Percentiles rank a stretch among this genome's conserved stretches.
phyloP scores from a whole-genome alignment of 2,329 filamentous ascomycete genomes.

The Lachnellula suecica region DNA sequence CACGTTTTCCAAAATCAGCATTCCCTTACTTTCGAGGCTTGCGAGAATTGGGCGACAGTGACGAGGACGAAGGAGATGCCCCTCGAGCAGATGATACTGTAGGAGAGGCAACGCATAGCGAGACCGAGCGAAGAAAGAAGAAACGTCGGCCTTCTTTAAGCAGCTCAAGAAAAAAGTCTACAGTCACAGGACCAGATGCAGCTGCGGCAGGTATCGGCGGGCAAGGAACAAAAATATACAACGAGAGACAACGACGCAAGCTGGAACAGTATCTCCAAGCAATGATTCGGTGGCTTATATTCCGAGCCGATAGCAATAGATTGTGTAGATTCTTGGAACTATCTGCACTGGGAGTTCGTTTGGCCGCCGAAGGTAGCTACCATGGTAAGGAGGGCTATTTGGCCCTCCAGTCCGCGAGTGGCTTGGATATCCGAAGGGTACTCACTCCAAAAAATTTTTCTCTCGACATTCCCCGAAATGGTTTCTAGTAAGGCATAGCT shows the following conservation, averaged over 20 bases:
- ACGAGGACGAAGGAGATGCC: conserved; percentile 58
- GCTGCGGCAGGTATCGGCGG: conserved; percentile 37
- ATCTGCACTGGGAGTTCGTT: conserved; percentile 87
- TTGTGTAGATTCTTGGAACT: conserved; percentile 95
- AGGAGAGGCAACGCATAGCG: conserved; percentile 65
- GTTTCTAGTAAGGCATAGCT: conserved; percentile 97
- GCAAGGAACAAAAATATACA: conserved; percentile 49
- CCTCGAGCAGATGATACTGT: conserved; percentile 45
- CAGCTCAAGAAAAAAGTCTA: conserved; percentile 49
- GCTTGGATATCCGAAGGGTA: conserved; percentile 80
- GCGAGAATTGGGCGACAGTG: conserved; percentile 74
- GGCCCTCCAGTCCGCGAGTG: conserved; percentile 88
- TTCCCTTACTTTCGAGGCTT: conserved; percentile 87
- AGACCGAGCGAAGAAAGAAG: conserved; percentile 57
- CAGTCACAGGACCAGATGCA: conserved; percentile 30
- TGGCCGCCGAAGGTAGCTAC: conserved; percentile 93
- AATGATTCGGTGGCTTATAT: conserved; percentile 96
- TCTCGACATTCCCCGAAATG: conserved; percentile 87
- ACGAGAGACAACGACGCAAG: conserved; percentile 79
- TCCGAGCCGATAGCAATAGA: conserved; percentile 91
- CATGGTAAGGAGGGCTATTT: conserved; percentile 97
- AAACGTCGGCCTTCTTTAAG: conserved; percentile 51
- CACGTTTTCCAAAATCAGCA: conserved; percentile 83
- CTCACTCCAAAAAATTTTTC: conserved; percentile 76
- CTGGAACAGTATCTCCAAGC: conserved; percentile 89